Evolutionary conservation across 1,139 yeast species (phyloP).

Genomic region (Debaryomyces fabryi): DNA sequence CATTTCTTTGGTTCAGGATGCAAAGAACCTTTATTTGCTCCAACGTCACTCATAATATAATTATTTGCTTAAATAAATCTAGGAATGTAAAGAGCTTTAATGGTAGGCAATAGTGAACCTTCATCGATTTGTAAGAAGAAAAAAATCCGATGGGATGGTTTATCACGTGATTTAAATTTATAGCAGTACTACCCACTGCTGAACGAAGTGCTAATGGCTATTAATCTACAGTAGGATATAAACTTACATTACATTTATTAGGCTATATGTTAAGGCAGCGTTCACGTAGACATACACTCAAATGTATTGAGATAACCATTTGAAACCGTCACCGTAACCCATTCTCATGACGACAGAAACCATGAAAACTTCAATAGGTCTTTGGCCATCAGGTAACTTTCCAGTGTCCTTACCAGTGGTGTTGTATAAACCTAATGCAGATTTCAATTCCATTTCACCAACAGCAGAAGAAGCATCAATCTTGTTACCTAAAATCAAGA

Average conservation of each 20-base stretch:
- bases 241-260: conserved; percentile 1
- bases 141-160: conserved; percentile 5
- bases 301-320: conserved; percentile 94
- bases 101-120: background rate
- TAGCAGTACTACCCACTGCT: background rate
- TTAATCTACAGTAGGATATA: background rate
- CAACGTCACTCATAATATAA: conserved; percentile 18
- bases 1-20: conserved; percentile 53
- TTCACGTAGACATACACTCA: conserved; percentile 26
- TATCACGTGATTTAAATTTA: background rate
- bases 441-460: conserved; percentile 91
- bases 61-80: background rate
- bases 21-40: conserved; percentile 43
- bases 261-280: conserved; percentile 1
- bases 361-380: conserved; percentile 97
- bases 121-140: conserved; percentile 4
- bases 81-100: background rate
- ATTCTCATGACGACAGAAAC: conserved; percentile 97
- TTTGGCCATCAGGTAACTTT: conserved; percentile 69
- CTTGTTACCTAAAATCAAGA: conserved; percentile 92
- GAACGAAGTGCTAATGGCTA: background rate
- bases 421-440: conserved; percentile 79
- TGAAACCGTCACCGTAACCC: conserved; percentile 95
- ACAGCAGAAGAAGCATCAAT: conserved; percentile 94
- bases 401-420: conserved; percentile 86